A percentile compares a stretch with the other conserved stretches of the same genome.
Conservation (phyloP, 2,329 filamentous ascomycete species). For the Microdochium trichocladiopsis region DNA sequence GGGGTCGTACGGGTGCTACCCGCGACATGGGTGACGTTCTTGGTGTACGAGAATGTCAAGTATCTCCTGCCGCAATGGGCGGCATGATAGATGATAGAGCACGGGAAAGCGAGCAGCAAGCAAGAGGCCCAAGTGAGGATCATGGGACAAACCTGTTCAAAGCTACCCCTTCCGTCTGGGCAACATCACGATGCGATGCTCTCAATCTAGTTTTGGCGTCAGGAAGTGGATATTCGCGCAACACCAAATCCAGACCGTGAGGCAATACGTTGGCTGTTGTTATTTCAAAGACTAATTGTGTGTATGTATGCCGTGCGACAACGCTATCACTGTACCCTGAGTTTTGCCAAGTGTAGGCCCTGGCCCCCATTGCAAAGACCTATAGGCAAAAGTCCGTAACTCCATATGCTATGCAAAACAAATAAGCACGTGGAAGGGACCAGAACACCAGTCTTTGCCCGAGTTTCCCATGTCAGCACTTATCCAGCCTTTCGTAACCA, state of each 20-base stretch:
- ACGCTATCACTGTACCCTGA: background rate
- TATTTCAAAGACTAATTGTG: too few relatives aligned
- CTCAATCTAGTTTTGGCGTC: too few relatives aligned
- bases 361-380: background rate
- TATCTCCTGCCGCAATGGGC: constrained; percentile 48
- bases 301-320: background rate
- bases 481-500: background rate
- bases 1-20: constrained; percentile 89
- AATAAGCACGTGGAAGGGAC: background rate
- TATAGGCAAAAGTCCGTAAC: background rate
- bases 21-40: constrained; percentile 91
- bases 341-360: background rate
- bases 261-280: too few relatives aligned
- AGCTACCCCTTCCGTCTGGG: too few relatives aligned
- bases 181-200: too few relatives aligned
- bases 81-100: too few relatives aligned
- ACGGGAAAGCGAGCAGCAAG: too few relatives aligned
- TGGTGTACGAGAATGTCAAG: constrained; percentile 94
- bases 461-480: background rate
- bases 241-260: too few relatives aligned
- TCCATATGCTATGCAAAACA: background rate
- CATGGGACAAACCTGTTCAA: too few relatives aligned
- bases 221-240: too few relatives aligned
- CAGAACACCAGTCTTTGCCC: background rate
- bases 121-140: too few relatives aligned